A percentile compares a stretch with the other conserved stretches of the same genome.
These are phyloP conservation scores for Viridothelium virens DNA, from an alignment of 495 filamentous ascomycete genomes.

Conservation along the genomic window DNA sequence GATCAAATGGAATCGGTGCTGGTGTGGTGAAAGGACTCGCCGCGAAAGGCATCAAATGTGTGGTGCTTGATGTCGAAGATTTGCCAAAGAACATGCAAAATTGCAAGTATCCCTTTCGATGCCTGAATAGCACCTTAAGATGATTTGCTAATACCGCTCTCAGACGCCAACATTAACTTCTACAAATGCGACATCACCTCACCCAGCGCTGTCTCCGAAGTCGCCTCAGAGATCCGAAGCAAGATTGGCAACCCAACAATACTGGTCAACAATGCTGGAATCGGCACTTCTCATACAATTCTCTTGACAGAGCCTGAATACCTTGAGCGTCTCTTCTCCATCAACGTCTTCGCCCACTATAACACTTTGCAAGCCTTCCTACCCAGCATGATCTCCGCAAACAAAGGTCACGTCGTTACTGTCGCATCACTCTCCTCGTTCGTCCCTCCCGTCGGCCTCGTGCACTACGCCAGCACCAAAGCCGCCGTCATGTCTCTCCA, in stretches of 20 bases:
- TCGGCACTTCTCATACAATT: conserved; percentile 42
- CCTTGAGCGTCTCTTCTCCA: conserved; percentile 47
- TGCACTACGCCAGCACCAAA: conserved; percentile 52
- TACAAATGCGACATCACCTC: conserved; percentile 49
- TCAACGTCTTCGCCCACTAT: conserved; percentile 56
- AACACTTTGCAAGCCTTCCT: conserved; percentile 52
- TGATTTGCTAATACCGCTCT: not conserved
- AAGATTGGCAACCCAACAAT: conserved; percentile 46
- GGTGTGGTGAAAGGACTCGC: conserved; percentile 43
- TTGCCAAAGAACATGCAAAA: conserved; percentile 25
- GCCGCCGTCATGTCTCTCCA: conserved; percentile 51
- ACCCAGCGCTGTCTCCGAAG: conserved; percentile 37
- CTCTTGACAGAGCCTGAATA: conserved; percentile 41
- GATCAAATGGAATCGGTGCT: conserved; percentile 50
- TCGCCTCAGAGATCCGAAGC: conserved; percentile 42
- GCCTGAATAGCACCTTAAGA: no score
- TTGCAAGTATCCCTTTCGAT: conserved; percentile 13
- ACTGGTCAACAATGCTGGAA: conserved; percentile 56
- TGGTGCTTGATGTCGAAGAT: conserved; percentile 46
- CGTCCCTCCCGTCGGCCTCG: conserved; percentile 42
- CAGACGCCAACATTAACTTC: conserved; percentile 35
- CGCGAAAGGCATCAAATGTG: conserved; percentile 42
- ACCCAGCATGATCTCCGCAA: conserved; percentile 50
- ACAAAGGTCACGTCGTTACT: conserved; percentile 55
- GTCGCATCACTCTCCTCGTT: conserved; percentile 51